Conservation (phyloP, 2,329 filamentous ascomycete species). For the Emergomyces africanus region DNA sequence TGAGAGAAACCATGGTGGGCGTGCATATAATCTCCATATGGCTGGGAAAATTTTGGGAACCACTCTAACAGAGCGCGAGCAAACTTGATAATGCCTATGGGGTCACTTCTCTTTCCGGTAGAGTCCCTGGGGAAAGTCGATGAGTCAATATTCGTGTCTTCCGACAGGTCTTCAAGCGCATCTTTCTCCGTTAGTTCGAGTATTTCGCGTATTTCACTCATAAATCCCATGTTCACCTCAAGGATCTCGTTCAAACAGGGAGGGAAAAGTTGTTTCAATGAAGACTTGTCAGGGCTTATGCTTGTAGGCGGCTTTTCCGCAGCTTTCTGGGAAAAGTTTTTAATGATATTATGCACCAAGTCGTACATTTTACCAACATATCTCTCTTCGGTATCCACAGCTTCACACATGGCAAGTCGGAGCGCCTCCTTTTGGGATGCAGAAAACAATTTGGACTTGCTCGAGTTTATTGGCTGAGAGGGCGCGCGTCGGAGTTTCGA, state of each 20-base stretch:
- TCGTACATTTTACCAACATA: conserved; percentile 84
- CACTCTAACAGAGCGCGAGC: conserved; percentile 74
- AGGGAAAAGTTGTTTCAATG: conserved; percentile 69
- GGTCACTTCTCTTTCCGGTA: conserved; percentile 44
- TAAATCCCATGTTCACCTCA: conserved; percentile 66
- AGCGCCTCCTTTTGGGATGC: conserved; percentile 73
- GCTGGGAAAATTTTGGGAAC: conserved; percentile 85
- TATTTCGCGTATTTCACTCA: conserved; percentile 60
- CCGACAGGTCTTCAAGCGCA: conserved; percentile 63
- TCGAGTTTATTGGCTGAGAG: conserved; percentile 71
- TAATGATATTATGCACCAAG: conserved; percentile 66
- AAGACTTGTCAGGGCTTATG: conserved; percentile 57
- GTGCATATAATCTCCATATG: conserved; percentile 86
- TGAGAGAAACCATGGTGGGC: conserved; percentile 79
- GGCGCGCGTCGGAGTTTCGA: conserved; percentile 72
- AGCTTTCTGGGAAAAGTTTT: conserved; percentile 63
- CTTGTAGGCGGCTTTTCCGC: conserved; percentile 46
- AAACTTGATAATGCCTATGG: conserved; percentile 64
- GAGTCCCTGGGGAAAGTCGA: conserved; percentile 34
- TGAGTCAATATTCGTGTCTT: conserved; percentile 37
- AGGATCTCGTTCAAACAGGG: conserved; percentile 67
- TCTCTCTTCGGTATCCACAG: conserved; percentile 86
- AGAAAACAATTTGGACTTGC: conserved; percentile 63
- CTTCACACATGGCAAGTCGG: conserved; percentile 75
- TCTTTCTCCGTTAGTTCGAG: conserved; percentile 76